Conservation (phyloP, 495 filamentous ascomycete species). For the Amorphotheca resinae region DNA sequence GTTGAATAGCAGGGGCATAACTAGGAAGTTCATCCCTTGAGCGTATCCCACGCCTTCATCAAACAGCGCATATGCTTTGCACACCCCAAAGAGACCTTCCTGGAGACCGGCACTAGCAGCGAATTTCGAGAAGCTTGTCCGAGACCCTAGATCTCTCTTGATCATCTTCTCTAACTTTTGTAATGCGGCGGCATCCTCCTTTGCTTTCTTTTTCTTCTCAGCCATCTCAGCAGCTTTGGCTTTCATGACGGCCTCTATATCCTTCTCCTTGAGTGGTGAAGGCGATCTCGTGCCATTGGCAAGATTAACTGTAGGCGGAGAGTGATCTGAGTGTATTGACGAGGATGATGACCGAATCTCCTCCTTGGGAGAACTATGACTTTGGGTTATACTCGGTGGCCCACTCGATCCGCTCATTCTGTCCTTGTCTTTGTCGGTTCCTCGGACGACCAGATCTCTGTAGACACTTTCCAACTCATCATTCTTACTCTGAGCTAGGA, state of each 20-base stretch:
- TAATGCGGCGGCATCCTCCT: constrained; percentile 56
- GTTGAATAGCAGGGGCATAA: constrained; percentile 95
- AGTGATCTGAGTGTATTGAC: constrained; percentile 71
- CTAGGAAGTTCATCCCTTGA: constrained; percentile 97
- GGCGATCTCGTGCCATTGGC: constrained; percentile 42
- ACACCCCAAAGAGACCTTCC: constrained; percentile 86
- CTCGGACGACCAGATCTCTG: constrained; percentile 64
- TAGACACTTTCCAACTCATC: constrained; percentile 84
- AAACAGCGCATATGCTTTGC: constrained; percentile 94
- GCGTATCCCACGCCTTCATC: constrained; percentile 94
- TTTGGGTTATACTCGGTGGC: constrained; percentile 19
- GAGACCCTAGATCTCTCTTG: constrained; percentile 73
- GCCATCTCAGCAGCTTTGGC: constrained; percentile 50
- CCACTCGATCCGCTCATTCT: constrained; percentile 34
- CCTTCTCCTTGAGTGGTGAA: constrained; percentile 49
- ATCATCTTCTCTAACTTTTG: constrained; percentile 87
- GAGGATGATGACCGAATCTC: constrained; percentile 60
- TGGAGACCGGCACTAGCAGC: constrained; percentile 78
- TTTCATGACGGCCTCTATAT: constrained; percentile 52
- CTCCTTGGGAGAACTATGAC: constrained; percentile 35
- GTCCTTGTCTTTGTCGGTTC: constrained; percentile 68
- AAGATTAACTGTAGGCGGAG: constrained; percentile 47
- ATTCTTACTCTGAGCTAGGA: constrained; percentile 85
- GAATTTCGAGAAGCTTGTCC: constrained; percentile 95
- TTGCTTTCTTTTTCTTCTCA: constrained; percentile 60